A percentile compares a stretch with the other conserved stretches of the same genome.
Conservation (phyloP, 1,284 basidiomycete species). For the Volvariella volvacea region DNA sequence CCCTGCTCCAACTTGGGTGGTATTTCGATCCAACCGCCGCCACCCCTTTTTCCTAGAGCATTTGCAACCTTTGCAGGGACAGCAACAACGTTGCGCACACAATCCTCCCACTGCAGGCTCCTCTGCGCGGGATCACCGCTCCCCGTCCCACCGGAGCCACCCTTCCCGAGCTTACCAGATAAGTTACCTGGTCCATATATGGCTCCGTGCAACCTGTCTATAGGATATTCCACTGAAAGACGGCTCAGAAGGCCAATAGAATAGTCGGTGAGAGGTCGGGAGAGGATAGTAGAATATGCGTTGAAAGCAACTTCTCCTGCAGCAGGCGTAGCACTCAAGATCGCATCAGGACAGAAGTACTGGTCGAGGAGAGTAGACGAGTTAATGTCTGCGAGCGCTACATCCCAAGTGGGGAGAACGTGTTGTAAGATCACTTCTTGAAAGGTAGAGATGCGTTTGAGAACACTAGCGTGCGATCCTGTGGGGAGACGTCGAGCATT, state of each 20-base stretch:
- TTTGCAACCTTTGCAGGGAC: constrained; percentile 70
- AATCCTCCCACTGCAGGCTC: constrained; percentile 59
- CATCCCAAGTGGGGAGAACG: constrained; percentile 66
- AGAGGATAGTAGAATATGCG: constrained; percentile 58
- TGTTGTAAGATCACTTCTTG: constrained; percentile 61
- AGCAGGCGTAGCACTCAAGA: constrained; percentile 38
- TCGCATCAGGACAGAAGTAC: constrained; percentile 64
- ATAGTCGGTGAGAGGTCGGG: constrained; percentile 39
- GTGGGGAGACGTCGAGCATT: constrained; percentile 26
- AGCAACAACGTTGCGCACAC: constrained; percentile 49
- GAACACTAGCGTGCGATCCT: constrained; percentile 24
- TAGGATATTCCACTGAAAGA: constrained; percentile 53
- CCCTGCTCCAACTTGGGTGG: constrained; percentile 46
- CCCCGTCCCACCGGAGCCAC: background rate
- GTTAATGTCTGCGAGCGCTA: constrained; percentile 41
- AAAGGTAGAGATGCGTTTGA: constrained; percentile 47
- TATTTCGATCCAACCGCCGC: constrained; percentile 16
- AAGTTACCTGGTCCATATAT: constrained; percentile 18
- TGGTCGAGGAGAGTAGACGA: constrained; percentile 43
- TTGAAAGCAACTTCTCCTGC: constrained; percentile 50
- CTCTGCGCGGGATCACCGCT: constrained; percentile 18
- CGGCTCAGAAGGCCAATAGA: constrained; percentile 46
- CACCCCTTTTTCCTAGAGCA: constrained; percentile 28
- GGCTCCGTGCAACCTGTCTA: constrained; percentile 58
- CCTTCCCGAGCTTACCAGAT: background rate